Base-by-base conservation (phyloP, 2,329 filamentous ascomycete species). In the Neofusicoccum sp. region DNA sequence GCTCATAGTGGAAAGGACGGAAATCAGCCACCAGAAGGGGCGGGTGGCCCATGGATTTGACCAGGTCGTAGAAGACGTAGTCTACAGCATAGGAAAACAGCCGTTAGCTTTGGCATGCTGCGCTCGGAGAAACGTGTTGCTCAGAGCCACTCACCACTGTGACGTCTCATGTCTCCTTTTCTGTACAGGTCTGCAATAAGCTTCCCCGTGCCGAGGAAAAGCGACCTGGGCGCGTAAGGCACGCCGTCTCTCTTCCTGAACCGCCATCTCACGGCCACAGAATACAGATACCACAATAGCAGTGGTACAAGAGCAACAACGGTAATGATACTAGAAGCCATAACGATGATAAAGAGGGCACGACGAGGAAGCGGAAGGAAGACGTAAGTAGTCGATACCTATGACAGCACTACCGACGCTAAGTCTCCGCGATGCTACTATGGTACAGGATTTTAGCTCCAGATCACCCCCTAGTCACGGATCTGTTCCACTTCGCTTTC, bases 21-120 rank as follows among this genome's bases (percentile, higher is more conserved):
- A 74, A 67, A 54, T 77, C 75, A 1, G 74, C 36, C 3, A 73
- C 65, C 64, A 71, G 62, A 29, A 73, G 66, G 8, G 72, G 66
- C 2, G 73, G 73, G n/a, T 63, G 62, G 7, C 71, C 72, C 14
- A 70, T 64, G 1, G 67, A 64, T 28, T 71, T 71, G 65, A 68
- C 67, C 44, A 76, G 66, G 28, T 69, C 66, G 16, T 72, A 66
- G 7, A 76, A 66, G 12, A 74, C 65, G 63, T 77, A 76, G 58
- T 77, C 75, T 77, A 33, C 8, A 14, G 8, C 3, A 34, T 11
- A 22, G 4, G 29, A 6, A 11, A 22, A 16, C 7, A 3, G 2
- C 8, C 5, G 28, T 22, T 22, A 22, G 22, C 22, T 22, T 22
- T 22, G 22, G 22, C 22, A 22, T 1, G 22, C 22, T 22, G 22